phyloP scores from a whole-genome alignment of 208 protist species.

The Acanthamoeba sp. region DNA sequence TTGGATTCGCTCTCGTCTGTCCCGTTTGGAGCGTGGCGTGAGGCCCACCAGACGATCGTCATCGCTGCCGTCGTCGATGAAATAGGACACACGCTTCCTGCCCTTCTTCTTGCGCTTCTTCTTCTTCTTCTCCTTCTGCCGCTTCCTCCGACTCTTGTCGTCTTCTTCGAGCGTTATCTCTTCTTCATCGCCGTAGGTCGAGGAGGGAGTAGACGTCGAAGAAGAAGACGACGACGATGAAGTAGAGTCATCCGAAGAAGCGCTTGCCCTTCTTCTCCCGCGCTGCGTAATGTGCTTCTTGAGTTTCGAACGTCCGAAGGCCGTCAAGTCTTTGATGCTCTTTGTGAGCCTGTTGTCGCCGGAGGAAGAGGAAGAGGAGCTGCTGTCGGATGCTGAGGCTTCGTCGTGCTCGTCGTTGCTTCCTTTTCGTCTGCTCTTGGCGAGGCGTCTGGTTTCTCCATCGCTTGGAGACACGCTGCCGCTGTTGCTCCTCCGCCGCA shows the following conservation, averaged over 20 bases:
- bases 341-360: neutral
- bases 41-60: neutral
- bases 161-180: neutral
- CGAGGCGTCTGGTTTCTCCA: too few species aligned
- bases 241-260: neutral
- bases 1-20: too few species aligned
- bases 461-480: too few species aligned
- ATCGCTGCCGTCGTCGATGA: neutral
- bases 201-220: neutral
- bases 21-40: too few species aligned
- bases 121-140: neutral
- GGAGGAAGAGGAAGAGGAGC: neutral
- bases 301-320: neutral
- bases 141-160: neutral
- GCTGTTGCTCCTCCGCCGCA: too few species aligned
- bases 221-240: neutral
- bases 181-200: neutral
- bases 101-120: neutral
- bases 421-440: too few species aligned
- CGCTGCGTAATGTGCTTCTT: conserved; percentile 15
- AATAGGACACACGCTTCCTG: neutral
- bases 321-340: conserved; percentile 10
- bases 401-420: too few species aligned
- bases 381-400: too few species aligned
- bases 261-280: neutral